A percentile compares a stretch with the other conserved stretches of the same genome.
Conservation (phyloP, 352 stramenopile species). For the Blastocystis sp. region DNA sequence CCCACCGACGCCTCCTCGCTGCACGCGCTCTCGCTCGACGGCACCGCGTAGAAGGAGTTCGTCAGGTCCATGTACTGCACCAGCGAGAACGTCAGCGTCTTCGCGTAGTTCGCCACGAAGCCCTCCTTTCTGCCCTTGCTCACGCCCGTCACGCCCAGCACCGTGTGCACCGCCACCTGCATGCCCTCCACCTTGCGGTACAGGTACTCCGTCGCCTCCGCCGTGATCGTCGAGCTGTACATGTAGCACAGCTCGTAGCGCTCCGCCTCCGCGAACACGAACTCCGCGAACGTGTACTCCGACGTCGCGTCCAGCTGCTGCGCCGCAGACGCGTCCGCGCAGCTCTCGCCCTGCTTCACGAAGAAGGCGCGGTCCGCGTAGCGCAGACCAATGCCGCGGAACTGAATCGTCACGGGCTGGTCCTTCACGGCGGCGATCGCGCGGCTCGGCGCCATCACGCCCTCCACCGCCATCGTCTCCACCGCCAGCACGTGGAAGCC, state of each 20-base stretch:
- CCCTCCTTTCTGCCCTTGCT: neutral
- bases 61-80: conserved; percentile 14
- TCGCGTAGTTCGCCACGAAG: conserved; percentile 64
- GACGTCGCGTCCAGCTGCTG: neutral
- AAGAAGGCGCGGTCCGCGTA: conserved; percentile 53
- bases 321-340: neutral
- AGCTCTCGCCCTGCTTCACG: neutral
- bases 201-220: neutral
- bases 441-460: conserved; percentile 18
- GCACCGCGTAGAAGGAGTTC: conserved; percentile 49
- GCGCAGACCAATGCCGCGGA: conserved; percentile 53
- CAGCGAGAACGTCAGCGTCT: conserved; percentile 63
- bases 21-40: neutral
- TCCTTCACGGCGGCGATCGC: conserved; percentile 49
- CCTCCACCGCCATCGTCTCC: conserved; percentile 38
- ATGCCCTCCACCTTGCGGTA: conserved; percentile 37
- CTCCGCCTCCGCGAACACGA: conserved; percentile 30
- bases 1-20: conserved; percentile 3
- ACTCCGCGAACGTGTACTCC: conserved; percentile 50
- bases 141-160: conserved; percentile 20
- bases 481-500: conserved; percentile 45
- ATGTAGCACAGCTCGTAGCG: conserved; percentile 69
- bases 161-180: conserved; percentile 30
- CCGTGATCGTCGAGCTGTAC: neutral
- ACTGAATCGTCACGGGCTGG: conserved; percentile 58